Evolutionary conservation across 1,284 basidiomycete species (phyloP), one percentile per base, ranked within the genome.

Genomic region (Neonothopanus nambi): DNA sequence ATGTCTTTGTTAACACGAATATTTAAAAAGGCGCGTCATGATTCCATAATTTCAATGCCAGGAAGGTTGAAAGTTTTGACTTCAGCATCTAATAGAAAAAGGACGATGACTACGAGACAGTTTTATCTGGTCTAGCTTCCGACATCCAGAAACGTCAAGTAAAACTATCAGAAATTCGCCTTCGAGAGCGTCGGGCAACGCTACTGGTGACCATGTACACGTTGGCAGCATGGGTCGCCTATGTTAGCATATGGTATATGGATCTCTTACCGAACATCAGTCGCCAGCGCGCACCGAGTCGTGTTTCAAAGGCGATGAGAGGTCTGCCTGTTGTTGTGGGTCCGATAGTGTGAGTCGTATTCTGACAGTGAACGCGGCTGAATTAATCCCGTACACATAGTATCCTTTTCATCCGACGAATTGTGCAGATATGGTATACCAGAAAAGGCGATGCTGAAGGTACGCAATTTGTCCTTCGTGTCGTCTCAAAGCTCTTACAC

Each of bases 371-470:
- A 9, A 30, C 6, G 33, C 8, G 36, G 41, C 49, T 30, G 36
- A 44, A 48, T 51, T 43, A 43, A 44, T 58, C 30, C 58, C 35
- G 18, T 17, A 33, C 33, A 38, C 41, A 40, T 63, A 96, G 95
- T 33, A 88, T 97, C 49, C 74, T 95, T 54, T 89, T 89, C 62
- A 82, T 90, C 3, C 82, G 95, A 42, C 77, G 93, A 20, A 84
- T 96, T 46, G 84, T 96, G 42, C 87, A 92, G 61, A 79, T 90
- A 61, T 95, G 91, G 89, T 99, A 95, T 65, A 81, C 80, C 9
- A 80, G 90, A 49, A 93, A 91, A 65, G 89, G 90, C 2, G 85
- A 88, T 54, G 82, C 82, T 1, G 95, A 98, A 80, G 93, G 94
- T 95, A 58, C 30, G 81, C 69, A 4, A 13, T 3, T 3, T 33